Base-by-base conservation (phyloP, 1,284 basidiomycete genomes). In the Mycosarcoma maydis region DNA sequence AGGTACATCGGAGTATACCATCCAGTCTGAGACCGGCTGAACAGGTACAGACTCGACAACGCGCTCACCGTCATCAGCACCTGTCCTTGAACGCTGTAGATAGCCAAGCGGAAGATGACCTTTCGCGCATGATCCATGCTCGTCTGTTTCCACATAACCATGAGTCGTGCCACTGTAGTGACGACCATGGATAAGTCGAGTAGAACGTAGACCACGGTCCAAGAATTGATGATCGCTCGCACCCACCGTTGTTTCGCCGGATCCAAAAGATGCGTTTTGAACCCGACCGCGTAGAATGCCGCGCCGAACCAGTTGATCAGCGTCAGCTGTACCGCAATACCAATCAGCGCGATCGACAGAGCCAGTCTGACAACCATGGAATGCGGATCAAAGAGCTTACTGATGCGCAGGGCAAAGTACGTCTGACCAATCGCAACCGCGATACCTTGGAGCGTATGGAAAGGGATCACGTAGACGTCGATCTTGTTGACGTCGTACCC, bases 1-100 rank as follows among this genome's bases (percentile, higher is more conserved):
- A 69, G 23, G 20, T 69, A 69, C 32, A 54, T 8, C 0, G 66
- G 66, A 3, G 37, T 45, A 27, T 69, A 69, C 59, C 58, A 69
- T 0, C 66, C 66, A 10, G 29, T 54, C 2, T 16, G 27, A 3
- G 23, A 32, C 1, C 26, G 26, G 16, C 19, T 23, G n/a, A 69
- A 69, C n/a, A 62, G 29, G 4, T 30, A 54, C 8, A 62, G 27
- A 19, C 46, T 39, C 13, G 51, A 37, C 27, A 69, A 24, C 19
- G 41, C 43, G 29, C 41, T 43, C 0, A n/a, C 29, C 2, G 55
- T 59, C 23, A 69, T 22, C 14, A 53, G 16, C 7, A 48, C 17
- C 19, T 69, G 66, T 2, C 66, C 66, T 13, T 62, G 66, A 0
- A 69, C 36, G 16, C 58, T 62, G 41, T 69, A 64, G 13, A 62